A percentile compares a stretch with the other conserved stretches of the same genome.
Evolutionary conservation across 768 basidiomycete species (phyloP).

Genomic region (Strobilomyces confusus): DNA sequence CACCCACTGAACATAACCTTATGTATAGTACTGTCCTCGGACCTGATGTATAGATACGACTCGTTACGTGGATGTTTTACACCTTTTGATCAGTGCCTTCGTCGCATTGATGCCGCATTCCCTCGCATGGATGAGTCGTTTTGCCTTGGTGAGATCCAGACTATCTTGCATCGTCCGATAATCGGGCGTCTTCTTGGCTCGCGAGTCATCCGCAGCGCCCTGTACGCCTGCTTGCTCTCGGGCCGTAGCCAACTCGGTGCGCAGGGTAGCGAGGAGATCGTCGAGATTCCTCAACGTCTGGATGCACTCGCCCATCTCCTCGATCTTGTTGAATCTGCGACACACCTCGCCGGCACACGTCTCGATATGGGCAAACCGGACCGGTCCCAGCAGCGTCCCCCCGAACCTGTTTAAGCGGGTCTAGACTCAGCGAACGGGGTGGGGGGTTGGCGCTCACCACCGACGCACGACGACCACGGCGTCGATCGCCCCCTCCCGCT

Average conservation of each 20-base stretch:
- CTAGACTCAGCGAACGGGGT: not conserved
- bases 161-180: conserved; percentile 42
- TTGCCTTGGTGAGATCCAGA: conserved; percentile 58
- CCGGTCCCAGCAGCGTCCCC: conserved; percentile 74
- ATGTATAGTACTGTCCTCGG: not conserved
- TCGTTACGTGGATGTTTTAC: conserved; percentile 5
- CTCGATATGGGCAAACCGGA: conserved; percentile 74
- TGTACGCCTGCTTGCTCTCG: not conserved
- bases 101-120: conserved; percentile 66
- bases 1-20: not conserved
- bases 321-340: conserved; percentile 57
- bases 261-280: conserved; percentile 52
- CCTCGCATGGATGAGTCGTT: conserved; percentile 62
- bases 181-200: conserved; percentile 34
- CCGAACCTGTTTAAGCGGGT: conserved; percentile 58
- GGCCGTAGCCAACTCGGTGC: conserved; percentile 35
- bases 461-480: conserved; percentile 77
- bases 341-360: conserved; percentile 74
- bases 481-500: conserved; percentile 65
- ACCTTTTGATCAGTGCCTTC: conserved; percentile 50
- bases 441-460: conserved; percentile 48
- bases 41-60: not conserved
- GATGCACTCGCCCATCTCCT: conserved; percentile 64
- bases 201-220: not conserved
- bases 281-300: conserved; percentile 58